phyloP scores from a whole-genome alignment of 768 basidiomycete genomes.

The Galerina sulciceps region DNA sequence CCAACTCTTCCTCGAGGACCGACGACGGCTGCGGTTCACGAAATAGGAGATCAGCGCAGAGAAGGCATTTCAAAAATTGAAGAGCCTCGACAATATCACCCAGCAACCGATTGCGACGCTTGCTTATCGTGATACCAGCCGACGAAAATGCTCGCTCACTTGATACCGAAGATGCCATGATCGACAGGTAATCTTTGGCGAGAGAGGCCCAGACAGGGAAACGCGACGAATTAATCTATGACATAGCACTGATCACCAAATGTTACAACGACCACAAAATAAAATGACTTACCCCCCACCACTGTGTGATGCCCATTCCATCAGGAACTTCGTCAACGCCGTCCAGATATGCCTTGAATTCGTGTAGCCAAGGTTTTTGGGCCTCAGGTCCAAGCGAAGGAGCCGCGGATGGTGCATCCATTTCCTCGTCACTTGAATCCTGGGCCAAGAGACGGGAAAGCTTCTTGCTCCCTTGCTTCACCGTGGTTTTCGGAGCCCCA shows the following conservation, averaged over 20 bases:
- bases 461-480: no score
- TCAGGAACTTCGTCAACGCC: neutral
- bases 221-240: no score
- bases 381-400: neutral
- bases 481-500: no score
- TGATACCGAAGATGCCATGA: constrained; percentile 43
- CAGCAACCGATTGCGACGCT: constrained; percentile 26
- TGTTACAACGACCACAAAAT: neutral
- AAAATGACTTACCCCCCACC: constrained; percentile 37
- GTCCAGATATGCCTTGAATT: neutral
- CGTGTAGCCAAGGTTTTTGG: neutral
- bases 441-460: neutral
- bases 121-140: constrained; percentile 41
- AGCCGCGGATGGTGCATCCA: neutral
- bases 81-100: no score
- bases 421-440: neutral
- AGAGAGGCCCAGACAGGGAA: no score
- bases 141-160: constrained; percentile 43
- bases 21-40: constrained; percentile 10
- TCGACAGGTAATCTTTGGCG: constrained; percentile 36
- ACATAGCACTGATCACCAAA: neutral
- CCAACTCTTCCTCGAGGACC: constrained; percentile 1
- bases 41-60: constrained; percentile 27
- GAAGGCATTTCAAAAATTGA: constrained; percentile 22
- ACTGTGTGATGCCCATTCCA: constrained; percentile 25